These are phyloP conservation scores for Samsoniella hepiali DNA, from an alignment of 2,329 filamentous ascomycete genomes.

Conservation along the genomic window DNA sequence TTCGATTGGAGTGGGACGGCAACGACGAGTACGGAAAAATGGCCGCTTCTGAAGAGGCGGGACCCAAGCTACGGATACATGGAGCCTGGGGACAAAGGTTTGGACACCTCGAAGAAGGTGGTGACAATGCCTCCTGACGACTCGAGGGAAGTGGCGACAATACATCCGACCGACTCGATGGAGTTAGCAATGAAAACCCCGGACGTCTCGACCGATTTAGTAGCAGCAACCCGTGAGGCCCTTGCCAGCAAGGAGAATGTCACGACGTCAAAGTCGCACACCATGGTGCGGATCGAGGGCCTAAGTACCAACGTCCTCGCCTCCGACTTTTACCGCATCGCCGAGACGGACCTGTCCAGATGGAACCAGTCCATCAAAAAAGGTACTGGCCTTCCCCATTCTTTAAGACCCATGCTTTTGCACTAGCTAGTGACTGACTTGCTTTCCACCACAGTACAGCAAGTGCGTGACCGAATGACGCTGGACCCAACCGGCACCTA, in stretches of 20 bases:
- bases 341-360: slow-evolving; percentile 61
- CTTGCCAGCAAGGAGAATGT: background rate
- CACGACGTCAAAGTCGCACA: background rate
- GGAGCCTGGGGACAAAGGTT: background rate
- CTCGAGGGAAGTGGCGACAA: no score
- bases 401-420: background rate
- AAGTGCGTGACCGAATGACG: slow-evolving; percentile 60
- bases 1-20: no score
- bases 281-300: slow-evolving; percentile 55
- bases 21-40: background rate
- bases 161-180: background rate
- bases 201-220: background rate
- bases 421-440: background rate
- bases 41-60: slow-evolving; percentile 16
- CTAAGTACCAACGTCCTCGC: slow-evolving; percentile 58
- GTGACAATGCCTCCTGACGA: background rate
- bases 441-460: slow-evolving; percentile 46
- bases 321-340: slow-evolving; percentile 68
- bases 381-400: slow-evolving; percentile 34
- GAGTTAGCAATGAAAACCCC: background rate
- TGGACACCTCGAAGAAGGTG: background rate
- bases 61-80: background rate
- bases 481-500: slow-evolving; percentile 63
- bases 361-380: slow-evolving; percentile 64
- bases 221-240: background rate